phyloP scores from a whole-genome alignment of 331 rosid genomes.

The Rhamnella rubrinervis region DNA sequence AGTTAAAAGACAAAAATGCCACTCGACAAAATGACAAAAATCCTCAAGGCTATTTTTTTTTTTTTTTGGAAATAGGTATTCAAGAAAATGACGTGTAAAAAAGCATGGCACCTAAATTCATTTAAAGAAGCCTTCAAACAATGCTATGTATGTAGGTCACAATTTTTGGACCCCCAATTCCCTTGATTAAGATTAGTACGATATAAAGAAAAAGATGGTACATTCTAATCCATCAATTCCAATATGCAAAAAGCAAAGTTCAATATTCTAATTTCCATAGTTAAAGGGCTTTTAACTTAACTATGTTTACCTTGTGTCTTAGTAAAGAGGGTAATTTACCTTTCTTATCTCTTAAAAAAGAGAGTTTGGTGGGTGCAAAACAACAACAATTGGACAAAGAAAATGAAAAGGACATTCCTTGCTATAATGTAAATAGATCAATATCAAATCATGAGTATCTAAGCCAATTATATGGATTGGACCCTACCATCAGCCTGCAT shows the following conservation, averaged over 20 bases:
- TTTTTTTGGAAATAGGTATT: neutral
- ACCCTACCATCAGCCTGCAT: constrained; percentile 15
- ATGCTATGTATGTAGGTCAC: too few species aligned
- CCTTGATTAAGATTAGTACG: too few species aligned
- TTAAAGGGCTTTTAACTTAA: too few species aligned
- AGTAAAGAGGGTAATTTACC: neutral
- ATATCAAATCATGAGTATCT: constrained; percentile 18
- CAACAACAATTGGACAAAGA: neutral
- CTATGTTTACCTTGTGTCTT: neutral
- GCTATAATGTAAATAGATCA: constrained; percentile 11
- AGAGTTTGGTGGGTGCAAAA: neutral
- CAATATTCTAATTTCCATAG: too few species aligned
- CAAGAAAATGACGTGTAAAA: neutral
- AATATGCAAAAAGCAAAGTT: too few species aligned
- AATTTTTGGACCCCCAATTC: too few species aligned
- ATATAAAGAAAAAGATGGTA: too few species aligned
- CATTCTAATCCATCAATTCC: too few species aligned
- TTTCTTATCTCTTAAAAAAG: neutral
- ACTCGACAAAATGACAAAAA: constrained; percentile 25
- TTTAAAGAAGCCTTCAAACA: too few species aligned
- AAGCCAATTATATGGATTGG: constrained; percentile 15
- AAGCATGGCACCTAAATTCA: too few species aligned
- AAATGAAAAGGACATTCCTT: constrained; percentile 14
- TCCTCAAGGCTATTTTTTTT: constrained; percentile 14
- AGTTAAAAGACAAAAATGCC: constrained; percentile 29